Conservation (phyloP, 306 rosid species). For the Lathyrus oleraceus region DNA sequence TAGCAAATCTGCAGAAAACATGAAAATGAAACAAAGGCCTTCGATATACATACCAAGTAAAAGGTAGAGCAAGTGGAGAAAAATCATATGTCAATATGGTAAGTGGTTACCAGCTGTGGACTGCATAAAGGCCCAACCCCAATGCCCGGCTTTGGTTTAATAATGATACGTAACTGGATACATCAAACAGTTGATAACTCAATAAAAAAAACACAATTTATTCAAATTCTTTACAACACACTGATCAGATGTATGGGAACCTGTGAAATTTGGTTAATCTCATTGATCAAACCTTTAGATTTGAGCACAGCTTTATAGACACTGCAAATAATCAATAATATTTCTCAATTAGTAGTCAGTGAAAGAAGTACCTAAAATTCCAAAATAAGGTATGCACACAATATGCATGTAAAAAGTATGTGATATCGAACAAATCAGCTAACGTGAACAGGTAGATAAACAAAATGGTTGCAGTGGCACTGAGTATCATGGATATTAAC, state of each 20-base stretch:
- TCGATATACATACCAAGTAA: conserved; percentile 7
- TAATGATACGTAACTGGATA: conserved; percentile 82
- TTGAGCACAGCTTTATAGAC: conserved; percentile 79
- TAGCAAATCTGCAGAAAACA: conserved; percentile 80
- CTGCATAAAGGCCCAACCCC: conserved; percentile 91
- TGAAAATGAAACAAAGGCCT: conserved; percentile 34
- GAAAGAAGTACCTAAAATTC: conserved; percentile 23
- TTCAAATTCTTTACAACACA: conserved; percentile 28
- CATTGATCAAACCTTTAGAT: conserved; percentile 76
- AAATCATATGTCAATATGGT: conserved; percentile 13
- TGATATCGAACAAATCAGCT: conserved; percentile 28
- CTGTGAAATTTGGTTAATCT: conserved; percentile 95
- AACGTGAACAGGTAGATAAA: conserved; percentile 23
- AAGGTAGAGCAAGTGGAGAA: conserved; percentile 33
- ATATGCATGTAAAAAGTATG: conserved; percentile 12
- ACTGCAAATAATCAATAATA: conserved; percentile 54
- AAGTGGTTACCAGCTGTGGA: conserved; percentile 73
- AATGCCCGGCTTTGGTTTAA: conserved; percentile 77
- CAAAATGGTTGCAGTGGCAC: conserved; percentile 28
- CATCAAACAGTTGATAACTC: conserved; percentile 39
- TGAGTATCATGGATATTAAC: conserved; percentile 44
- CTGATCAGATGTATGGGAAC: conserved; percentile 16
- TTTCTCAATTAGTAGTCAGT: conserved; percentile 29
- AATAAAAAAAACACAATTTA: conserved; percentile 38
- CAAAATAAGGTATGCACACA: conserved; percentile 19